Evolutionary conservation across 306 rosid genomes (phyloP), one percentile per base, ranked within the genome.

Genomic region (Rosa rugosa): DNA sequence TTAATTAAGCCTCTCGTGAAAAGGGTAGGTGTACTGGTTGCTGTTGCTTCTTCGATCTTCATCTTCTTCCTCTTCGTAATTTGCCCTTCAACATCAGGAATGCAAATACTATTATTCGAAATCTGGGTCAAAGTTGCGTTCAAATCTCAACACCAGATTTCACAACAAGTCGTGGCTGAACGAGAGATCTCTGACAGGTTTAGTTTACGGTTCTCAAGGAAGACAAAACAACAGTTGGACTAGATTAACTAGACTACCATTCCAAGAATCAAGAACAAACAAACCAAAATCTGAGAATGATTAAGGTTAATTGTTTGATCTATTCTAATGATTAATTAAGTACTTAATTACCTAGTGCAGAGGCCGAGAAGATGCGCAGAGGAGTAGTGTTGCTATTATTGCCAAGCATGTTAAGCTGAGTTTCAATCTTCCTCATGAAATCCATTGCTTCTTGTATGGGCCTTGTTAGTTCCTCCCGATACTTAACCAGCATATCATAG

Each of bases 401-500:
- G 85, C 89, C 81, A 27, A 95, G 93, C 85, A 88, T 73, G 72
- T 88, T 91, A 25, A 95, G 92, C 83, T 95, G 97, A 83, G 93
- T 81, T 87, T 95, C 97, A 13, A 91, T 87, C 71, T 92, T 84
- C 27, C 88, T 60, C 96, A 95, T 90, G 96, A 95, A 95, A 79
- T 95, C 98, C 99, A 91, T 93, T 1, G 99, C 99, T 70, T 93
- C 99, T 88, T 90, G 94, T 57, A 95, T 83, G 36, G 99, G 99
- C 94, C 97, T 93, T 34, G 94, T 83, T 54, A 95, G 86, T 81
- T 93, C 97, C 73, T 91, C 99, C 27, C 94, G 88, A 78, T 93
- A 95, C 84, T 95, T 95, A 86, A 95, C 99, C 49, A 95, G 88
- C 94, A 93, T 87, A 79, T 95, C 98, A 79, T 87, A 95, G 73